A percentile compares a stretch with the other conserved stretches of the same genome.
Evolutionary conservation across 305 asterid species (phyloP).

Genomic region (Solanum hybrid): DNA sequence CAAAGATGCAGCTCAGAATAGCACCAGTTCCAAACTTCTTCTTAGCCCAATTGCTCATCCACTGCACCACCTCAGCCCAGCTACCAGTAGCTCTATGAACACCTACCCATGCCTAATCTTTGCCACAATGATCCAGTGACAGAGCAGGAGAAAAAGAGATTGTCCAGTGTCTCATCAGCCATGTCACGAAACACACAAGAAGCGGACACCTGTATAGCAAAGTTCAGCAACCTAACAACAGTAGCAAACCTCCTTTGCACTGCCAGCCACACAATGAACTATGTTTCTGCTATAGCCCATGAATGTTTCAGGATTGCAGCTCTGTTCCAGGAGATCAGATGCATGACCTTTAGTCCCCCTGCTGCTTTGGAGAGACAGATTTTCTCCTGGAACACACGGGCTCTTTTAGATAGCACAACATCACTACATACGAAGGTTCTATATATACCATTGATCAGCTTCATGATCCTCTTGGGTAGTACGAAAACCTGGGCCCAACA

Average conservation of each 20-base stretch:
- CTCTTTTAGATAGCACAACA: neutral
- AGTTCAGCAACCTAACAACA: neutral
- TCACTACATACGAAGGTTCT: neutral
- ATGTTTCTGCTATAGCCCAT: neutral
- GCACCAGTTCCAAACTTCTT: neutral
- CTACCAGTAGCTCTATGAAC: neutral
- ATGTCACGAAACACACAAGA: neutral
- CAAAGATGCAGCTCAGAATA: neutral
- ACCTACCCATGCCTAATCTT: neutral
- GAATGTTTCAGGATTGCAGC: neutral
- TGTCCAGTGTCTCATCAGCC: neutral
- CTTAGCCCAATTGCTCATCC: neutral
- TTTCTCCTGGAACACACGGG: neutral
- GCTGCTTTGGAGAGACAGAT: neutral
- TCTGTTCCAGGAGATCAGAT: neutral
- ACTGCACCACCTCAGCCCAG: neutral
- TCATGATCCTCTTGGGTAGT: neutral
- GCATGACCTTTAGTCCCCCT: neutral
- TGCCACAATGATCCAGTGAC: neutral
- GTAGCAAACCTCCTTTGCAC: neutral
- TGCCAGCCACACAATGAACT: neutral
- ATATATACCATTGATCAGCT: neutral
- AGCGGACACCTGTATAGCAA: neutral
- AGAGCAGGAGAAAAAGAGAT: neutral
- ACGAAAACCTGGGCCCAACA: neutral